Conservation (phyloP, 352 stramenopile species). For the Phytophthora citricola region DNA sequence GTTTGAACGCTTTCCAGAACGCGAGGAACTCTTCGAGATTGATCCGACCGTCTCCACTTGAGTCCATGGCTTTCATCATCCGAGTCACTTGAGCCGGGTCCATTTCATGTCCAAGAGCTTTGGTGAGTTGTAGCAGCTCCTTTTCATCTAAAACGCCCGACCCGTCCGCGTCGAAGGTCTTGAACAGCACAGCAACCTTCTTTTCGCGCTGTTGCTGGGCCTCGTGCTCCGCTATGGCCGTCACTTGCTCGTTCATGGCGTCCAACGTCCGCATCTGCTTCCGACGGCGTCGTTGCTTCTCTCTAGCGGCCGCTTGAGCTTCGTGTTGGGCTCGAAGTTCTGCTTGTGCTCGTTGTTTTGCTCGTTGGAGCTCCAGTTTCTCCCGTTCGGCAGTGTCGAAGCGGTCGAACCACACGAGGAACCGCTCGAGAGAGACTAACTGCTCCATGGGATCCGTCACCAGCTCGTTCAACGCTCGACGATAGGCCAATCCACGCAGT, state of each 20-base stretch:
- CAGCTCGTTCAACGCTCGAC: slow-evolving; percentile 54
- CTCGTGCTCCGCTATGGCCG: slow-evolving; percentile 44
- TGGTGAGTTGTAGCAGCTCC: slow-evolving; percentile 57
- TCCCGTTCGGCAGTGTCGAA: slow-evolving; percentile 60
- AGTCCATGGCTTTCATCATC: slow-evolving; percentile 71
- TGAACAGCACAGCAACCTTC: slow-evolving; percentile 58
- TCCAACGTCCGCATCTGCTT: slow-evolving; percentile 43
- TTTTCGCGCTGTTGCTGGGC: slow-evolving; percentile 32
- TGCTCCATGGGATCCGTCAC: slow-evolving; percentile 44
- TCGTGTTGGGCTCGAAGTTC: slow-evolving; percentile 44
- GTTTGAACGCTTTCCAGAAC: slow-evolving; percentile 74
- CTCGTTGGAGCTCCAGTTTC: slow-evolving; percentile 51
- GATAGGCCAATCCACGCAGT: slow-evolving; percentile 60
- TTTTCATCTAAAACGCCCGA: slow-evolving; percentile 64
- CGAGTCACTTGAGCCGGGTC: slow-evolving; percentile 46
- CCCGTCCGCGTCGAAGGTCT: slow-evolving; percentile 59
- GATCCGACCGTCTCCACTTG: slow-evolving; percentile 60
- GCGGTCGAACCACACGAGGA: slow-evolving; percentile 59
- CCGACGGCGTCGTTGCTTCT: slow-evolving; percentile 43
- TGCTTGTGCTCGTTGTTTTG: slow-evolving; percentile 52
- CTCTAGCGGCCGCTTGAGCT: slow-evolving; percentile 37
- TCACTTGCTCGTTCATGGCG: slow-evolving; percentile 45
- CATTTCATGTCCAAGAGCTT: slow-evolving; percentile 59
- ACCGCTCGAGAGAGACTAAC: slow-evolving; percentile 53
- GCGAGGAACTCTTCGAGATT: slow-evolving; percentile 71